Conservation (phyloP, 2,329 filamentous ascomycete genomes). For the Hymenoscyphus fraxineus region DNA sequence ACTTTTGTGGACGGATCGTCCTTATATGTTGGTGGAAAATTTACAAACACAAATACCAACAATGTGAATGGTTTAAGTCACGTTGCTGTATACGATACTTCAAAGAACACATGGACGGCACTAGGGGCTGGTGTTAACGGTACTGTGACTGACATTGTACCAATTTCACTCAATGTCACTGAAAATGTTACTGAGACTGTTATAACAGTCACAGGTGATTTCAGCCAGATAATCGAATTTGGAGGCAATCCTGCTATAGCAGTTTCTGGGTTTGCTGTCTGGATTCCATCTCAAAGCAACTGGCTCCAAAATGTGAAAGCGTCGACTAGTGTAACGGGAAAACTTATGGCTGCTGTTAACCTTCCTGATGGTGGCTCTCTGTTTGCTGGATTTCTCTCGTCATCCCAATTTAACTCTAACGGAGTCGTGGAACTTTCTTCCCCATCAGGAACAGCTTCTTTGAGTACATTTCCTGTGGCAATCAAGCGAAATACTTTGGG, state of each 20-base stretch:
- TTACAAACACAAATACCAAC: constrained; percentile 67
- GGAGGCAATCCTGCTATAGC: constrained; percentile 56
- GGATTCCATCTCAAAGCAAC: constrained; percentile 80
- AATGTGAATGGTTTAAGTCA: constrained; percentile 64
- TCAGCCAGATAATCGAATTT: constrained; percentile 68
- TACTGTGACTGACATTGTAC: constrained; percentile 68
- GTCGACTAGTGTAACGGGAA: constrained; percentile 62
- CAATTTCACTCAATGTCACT: constrained; percentile 76
- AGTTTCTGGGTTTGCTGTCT: constrained; percentile 78
- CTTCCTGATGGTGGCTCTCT: constrained; percentile 59
- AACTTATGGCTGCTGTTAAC: constrained; percentile 67
- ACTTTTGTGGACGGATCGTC: constrained; percentile 62
- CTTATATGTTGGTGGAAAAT: constrained; percentile 81
- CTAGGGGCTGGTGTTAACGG: constrained; percentile 86
- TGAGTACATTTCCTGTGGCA: constrained; percentile 57
- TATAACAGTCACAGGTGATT: constrained; percentile 76
- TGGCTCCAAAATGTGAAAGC: constrained; percentile 81
- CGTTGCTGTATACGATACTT: constrained; percentile 71
- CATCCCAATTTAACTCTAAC: constrained; percentile 67
- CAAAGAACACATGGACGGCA: constrained; percentile 66
- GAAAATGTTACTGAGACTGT: constrained; percentile 64
- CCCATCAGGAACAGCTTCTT: constrained; percentile 27
- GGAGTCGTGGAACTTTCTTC: constrained; percentile 64
- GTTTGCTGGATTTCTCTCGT: constrained; percentile 79
- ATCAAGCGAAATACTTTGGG: constrained; percentile 42